Evolutionary conservation across 306 rosid species (phyloP).

Genomic region (Dryas drummondii): DNA sequence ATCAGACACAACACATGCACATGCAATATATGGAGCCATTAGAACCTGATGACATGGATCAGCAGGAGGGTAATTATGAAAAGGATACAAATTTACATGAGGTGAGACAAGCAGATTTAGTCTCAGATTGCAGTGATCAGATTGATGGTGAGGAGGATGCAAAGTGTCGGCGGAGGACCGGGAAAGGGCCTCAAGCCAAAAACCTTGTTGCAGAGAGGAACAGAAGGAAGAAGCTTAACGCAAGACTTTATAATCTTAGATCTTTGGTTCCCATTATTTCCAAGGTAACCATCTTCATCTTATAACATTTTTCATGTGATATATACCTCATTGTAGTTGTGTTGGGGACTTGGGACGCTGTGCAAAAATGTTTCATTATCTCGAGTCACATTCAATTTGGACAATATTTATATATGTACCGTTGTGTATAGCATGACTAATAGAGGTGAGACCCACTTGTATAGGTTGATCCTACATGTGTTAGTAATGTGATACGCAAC

Average conservation of each 20-base stretch:
- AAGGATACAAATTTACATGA: slow-evolving; percentile 38
- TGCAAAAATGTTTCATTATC: no score
- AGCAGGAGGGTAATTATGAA: slow-evolving; percentile 31
- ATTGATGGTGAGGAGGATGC: slow-evolving; percentile 69
- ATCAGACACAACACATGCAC: slow-evolving; percentile 25
- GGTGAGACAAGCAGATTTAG: slow-evolving; percentile 46
- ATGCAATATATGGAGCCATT: slow-evolving; percentile 41
- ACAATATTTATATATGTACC: no score
- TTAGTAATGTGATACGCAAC: no score
- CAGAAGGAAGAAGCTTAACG: slow-evolving; percentile 85
- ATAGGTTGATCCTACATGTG: no score
- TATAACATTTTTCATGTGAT: background rate
- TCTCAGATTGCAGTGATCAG: slow-evolving; percentile 82
- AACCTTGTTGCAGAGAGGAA: slow-evolving; percentile 74
- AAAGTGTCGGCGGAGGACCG: slow-evolving; percentile 55
- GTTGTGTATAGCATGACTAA: no score
- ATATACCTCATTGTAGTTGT: background rate
- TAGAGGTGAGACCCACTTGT: no score
- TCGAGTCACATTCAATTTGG: no score
- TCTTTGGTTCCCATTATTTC: slow-evolving; percentile 80
- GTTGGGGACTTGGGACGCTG: no score
- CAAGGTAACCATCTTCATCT: slow-evolving; percentile 37
- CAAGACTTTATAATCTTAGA: slow-evolving; percentile 64
- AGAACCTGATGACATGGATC: slow-evolving; percentile 36
- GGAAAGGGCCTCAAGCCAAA: slow-evolving; percentile 68